Evolutionary conservation across 345 rosid species (phyloP).

Genomic region (Citrus australasica): DNA sequence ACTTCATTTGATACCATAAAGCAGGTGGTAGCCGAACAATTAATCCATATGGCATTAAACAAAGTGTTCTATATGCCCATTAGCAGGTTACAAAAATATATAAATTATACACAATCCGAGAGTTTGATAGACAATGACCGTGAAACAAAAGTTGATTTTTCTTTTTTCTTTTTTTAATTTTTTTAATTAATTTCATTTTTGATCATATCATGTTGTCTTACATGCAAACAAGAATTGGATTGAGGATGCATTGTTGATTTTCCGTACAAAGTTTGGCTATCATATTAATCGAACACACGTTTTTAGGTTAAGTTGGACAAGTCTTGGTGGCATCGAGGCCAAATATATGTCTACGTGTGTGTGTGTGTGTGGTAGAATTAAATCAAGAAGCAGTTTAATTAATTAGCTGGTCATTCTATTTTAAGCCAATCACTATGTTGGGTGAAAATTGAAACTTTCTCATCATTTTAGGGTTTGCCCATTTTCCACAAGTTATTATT

Average conservation of each 20-base stretch:
- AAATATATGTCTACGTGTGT: not conserved
- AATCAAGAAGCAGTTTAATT: not conserved
- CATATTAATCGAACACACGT: slow-evolving; percentile 19
- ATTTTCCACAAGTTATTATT: not conserved
- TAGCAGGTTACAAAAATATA: not conserved
- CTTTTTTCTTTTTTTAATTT: no score
- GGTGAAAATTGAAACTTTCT: slow-evolving; percentile 28
- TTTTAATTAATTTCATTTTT: no score
- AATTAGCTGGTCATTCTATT: slow-evolving; percentile 48
- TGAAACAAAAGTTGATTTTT: not conserved
- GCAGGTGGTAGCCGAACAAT: not conserved
- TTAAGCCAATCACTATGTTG: slow-evolving; percentile 40
- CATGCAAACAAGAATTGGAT: not conserved
- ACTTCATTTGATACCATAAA: not conserved
- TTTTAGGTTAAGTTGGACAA: slow-evolving; percentile 40
- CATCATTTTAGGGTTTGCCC: slow-evolving; percentile 37
- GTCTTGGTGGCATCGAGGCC: slow-evolving; percentile 31
- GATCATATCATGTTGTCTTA: not conserved
- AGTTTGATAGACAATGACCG: not conserved
- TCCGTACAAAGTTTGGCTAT: slow-evolving; percentile 29
- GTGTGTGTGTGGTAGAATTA: slow-evolving; percentile 8
- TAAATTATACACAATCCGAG: not conserved
- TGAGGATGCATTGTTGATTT: not conserved
- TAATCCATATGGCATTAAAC: not conserved
- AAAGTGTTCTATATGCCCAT: not conserved